phyloP scores from a whole-genome alignment of 805 yeast genomes.

The Kodamaea jinghongensis region DNA sequence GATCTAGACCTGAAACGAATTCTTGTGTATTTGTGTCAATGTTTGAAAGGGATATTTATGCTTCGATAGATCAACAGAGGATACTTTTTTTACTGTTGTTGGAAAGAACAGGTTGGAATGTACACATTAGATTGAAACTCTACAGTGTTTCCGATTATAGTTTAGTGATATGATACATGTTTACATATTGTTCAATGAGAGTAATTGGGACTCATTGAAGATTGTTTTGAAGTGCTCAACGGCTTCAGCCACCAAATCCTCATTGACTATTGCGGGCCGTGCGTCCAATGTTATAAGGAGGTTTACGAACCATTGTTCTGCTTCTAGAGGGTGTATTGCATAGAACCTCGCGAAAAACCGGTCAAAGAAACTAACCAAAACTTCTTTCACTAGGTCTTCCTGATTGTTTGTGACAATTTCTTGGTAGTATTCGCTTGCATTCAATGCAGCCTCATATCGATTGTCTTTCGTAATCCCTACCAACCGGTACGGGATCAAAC shows the following conservation, averaged over 20 bases:
- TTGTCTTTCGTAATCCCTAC: conserved; percentile 1
- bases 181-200: not conserved
- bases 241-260: conserved; percentile 9
- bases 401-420: conserved; percentile 5
- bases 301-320: conserved; percentile 14
- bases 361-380: conserved; percentile 12
- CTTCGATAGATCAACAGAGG: no score
- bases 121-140: no score
- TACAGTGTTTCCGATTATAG: no score
- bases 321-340: conserved; percentile 10
- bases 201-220: conserved; percentile 9
- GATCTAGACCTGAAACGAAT: no score
- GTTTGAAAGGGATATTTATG: no score
- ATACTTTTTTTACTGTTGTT: no score
- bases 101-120: no score
- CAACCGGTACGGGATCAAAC: conserved; percentile 11
- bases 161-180: no score
- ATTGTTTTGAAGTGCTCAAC: conserved; percentile 7
- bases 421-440: conserved; percentile 3
- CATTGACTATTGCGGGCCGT: conserved; percentile 7
- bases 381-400: conserved; percentile 9
- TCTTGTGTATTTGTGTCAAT: no score
- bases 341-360: conserved; percentile 15
- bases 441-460: conserved; percentile 9
- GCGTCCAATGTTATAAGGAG: conserved; percentile 10